These are phyloP conservation scores for Hyphodiscus sp. DNA, from an alignment of 2,329 filamentous ascomycete species.

Conservation along the genomic window DNA sequence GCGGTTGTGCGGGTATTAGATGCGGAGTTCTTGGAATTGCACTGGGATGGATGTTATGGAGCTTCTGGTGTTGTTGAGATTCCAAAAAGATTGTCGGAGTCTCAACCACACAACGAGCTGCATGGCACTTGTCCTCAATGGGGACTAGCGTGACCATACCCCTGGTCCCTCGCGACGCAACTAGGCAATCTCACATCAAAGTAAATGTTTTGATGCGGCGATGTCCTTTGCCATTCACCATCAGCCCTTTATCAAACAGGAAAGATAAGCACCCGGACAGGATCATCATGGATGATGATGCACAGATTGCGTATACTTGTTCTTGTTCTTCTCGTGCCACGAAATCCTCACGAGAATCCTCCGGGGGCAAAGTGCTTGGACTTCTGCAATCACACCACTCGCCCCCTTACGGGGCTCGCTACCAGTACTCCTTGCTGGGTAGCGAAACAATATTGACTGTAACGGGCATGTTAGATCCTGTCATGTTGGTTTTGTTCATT, in stretches of 20 bases:
- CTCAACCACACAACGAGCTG: not conserved
- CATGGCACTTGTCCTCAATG: not conserved
- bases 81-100: not conserved
- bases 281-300: too few species aligned
- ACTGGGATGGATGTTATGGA: not conserved
- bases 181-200: too few species aligned
- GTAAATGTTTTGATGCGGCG: too few species aligned
- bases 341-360: not conserved
- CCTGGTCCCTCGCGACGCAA: not conserved
- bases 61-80: not conserved
- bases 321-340: not conserved
- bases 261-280: too few species aligned
- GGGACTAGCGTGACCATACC: not conserved
- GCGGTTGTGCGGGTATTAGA: not conserved
- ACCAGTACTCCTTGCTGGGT: not conserved
- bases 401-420: too few species aligned
- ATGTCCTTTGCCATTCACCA: too few species aligned
- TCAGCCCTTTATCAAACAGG: too few species aligned
- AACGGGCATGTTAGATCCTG: too few species aligned
- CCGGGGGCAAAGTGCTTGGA: not conserved
- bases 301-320: too few species aligned
- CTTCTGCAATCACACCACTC: not conserved
- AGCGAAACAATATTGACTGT: too few species aligned
- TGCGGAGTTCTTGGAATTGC: not conserved
- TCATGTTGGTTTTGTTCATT: too few species aligned